Evolutionary conservation across 768 basidiomycete genomes (phyloP).

Genomic region (Amanita muscaria): DNA sequence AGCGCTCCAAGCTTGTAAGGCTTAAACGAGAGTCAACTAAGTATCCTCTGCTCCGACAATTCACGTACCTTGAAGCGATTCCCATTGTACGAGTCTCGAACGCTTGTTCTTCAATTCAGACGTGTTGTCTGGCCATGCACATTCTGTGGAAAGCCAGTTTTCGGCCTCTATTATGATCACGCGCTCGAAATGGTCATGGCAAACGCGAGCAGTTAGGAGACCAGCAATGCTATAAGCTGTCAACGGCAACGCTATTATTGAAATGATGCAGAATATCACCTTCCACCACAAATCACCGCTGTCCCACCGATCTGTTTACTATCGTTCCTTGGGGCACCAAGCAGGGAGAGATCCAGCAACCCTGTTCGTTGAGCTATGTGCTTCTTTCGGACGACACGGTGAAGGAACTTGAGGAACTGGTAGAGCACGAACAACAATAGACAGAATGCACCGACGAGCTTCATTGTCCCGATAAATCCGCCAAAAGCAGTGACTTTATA

Average conservation of each 20-base stretch:
- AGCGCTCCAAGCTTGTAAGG: neutral
- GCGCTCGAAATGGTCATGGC: slow-evolving; percentile 23
- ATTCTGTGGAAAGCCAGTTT: slow-evolving; percentile 16
- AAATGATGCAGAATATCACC: neutral
- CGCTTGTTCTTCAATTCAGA: slow-evolving; percentile 13
- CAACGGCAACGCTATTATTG: neutral
- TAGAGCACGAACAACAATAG: neutral
- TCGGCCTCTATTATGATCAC: slow-evolving; percentile 26
- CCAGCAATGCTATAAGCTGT: slow-evolving; percentile 20
- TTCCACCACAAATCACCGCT: neutral
- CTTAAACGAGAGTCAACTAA: neutral
- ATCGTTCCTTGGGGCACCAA: neutral
- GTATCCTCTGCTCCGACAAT: too few species aligned
- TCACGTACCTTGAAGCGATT: slow-evolving; percentile 14
- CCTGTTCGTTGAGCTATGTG: neutral
- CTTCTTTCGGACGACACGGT: neutral
- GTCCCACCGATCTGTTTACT: neutral
- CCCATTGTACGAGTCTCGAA: slow-evolving; percentile 19
- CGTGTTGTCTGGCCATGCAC: slow-evolving; percentile 13
- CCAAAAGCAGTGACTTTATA: too few species aligned
- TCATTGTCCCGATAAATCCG: too few species aligned
- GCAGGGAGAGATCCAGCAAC: neutral
- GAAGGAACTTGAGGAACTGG: neutral
- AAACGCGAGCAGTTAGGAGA: slow-evolving; percentile 22
- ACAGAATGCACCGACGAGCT: neutral